phyloP scores from a whole-genome alignment of 78 protist species.

The Dictyostelium intermedium region DNA sequence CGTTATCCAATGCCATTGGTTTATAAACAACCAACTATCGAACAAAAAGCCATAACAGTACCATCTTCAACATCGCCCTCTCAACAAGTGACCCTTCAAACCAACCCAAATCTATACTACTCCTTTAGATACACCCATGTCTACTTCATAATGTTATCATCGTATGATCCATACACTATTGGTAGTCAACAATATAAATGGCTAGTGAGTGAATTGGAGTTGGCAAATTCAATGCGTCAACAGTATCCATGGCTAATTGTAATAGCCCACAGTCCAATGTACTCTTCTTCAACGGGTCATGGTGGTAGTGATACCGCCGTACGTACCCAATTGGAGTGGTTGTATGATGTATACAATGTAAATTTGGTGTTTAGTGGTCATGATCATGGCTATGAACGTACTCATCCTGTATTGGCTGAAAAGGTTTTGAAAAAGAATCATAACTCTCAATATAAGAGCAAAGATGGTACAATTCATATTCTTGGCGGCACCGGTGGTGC shows the following conservation, averaged over 20 bases:
- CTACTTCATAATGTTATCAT: constrained; percentile 51
- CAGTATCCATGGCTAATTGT: constrained; percentile 46
- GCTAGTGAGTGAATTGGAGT: not conserved
- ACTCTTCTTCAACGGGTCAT: constrained; percentile 56
- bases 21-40: constrained; percentile 20
- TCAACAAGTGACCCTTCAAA: not conserved
- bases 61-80: not conserved
- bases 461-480: constrained; percentile 46
- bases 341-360: not conserved
- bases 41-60: not conserved
- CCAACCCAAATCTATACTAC: not conserved
- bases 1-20: constrained; percentile 49
- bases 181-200: constrained; percentile 31
- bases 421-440: not conserved
- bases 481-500: constrained; percentile 60
- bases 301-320: constrained; percentile 30
- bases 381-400: constrained; percentile 69
- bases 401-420: constrained; percentile 17
- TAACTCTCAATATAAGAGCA: not conserved
- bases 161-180: constrained; percentile 30
- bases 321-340: constrained; percentile 1
- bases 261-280: constrained; percentile 39
- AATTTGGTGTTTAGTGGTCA: constrained; percentile 36
- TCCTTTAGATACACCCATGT: constrained; percentile 8
- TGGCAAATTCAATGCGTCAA: not conserved